Evolutionary conservation across 768 basidiomycete genomes (phyloP).

Genomic region (Mycena rebaudengoi): DNA sequence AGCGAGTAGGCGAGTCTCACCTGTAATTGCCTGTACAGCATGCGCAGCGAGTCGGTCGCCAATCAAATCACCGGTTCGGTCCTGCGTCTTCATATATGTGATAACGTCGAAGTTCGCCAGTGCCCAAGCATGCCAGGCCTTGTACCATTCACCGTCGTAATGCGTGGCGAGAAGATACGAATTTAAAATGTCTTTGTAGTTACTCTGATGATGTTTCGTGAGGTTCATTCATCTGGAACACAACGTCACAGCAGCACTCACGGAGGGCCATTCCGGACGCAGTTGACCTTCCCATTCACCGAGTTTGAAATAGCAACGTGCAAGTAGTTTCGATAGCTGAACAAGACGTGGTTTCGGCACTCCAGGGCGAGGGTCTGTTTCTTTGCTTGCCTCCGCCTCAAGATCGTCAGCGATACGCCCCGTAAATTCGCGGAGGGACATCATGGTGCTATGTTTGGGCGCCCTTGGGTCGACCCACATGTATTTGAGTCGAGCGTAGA

Average conservation of each 20-base stretch:
- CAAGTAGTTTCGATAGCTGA: conserved; percentile 85
- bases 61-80: conserved; percentile 63
- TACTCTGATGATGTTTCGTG: conserved; percentile 56
- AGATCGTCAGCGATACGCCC: conserved; percentile 79
- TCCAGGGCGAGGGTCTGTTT: conserved; percentile 53
- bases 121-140: conserved; percentile 99
- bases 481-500: conserved; percentile 95
- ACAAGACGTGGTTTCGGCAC: conserved; percentile 67
- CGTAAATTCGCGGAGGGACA: conserved; percentile 85
- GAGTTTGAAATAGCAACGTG: conserved; percentile 95
- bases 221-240: conserved; percentile 12
- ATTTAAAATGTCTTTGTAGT: conserved; percentile 79
- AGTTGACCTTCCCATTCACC: conserved; percentile 93
- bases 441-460: conserved; percentile 78
- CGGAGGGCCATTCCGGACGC: conserved; percentile 80
- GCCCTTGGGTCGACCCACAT: conserved; percentile 94
- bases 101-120: conserved; percentile 96
- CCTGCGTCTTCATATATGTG: conserved; percentile 70
- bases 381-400: conserved; percentile 63
- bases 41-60: conserved; percentile 76
- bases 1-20: conserved; percentile 45
- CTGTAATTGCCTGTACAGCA: conserved; percentile 93
- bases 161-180: conserved; percentile 89
- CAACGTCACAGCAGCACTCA: conserved; percentile 46
- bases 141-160: conserved; percentile 96